Base-by-base conservation (phyloP, 2,329 filamentous ascomycete species). In the Aschersonia sp. region DNA sequence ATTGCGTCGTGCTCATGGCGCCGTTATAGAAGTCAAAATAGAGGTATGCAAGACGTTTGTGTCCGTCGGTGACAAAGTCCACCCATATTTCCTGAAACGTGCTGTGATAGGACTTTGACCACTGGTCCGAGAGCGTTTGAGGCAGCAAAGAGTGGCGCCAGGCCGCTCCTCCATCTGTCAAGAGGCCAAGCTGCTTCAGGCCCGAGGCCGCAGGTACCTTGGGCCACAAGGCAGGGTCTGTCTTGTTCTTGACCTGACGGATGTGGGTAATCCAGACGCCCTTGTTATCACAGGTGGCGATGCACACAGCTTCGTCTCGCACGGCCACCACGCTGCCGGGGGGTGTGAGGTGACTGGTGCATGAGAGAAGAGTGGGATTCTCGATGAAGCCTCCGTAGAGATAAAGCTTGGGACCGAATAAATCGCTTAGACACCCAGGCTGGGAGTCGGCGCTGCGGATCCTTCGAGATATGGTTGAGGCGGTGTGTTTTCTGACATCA, bases 21-120 rank as follows among this genome's bases (percentile, higher is more conserved):
- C 66, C 66, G 47, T 69, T 69, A 57, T 68, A 69, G 47, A 67
- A 66, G 47, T 68, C 58, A 48, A 66, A 69, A 53, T 65, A 63
- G n/a, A 69, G 51, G 47, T 66, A 67, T 0, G 66, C 66, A 5
- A 62, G 54, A 12, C 55, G 58, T 9, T 52, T 48, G 9, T 47
- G 43, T 9, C 56, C 52, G 6, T 55, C 54, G 7, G 53, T 49
- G 10, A 54, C 57, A 41, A 64, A 64, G 31, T 68, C 64, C 9
- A 68, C 54, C 59, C 61, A 67, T 20, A 67, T 56, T 43, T 69
- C 65, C 51, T 68, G 66, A 42, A 65, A 60, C 1, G 65, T 67
- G 20, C 47, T 52, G 29, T 57, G 51, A 4, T 54, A 30, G 4
- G 58, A 54, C 31, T 53, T 55, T 1, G 58, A 52, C 58, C 63